Evolutionary conservation across 2,329 filamentous ascomycete species (phyloP).

Genomic region (Dactylonectria estremocensis): DNA sequence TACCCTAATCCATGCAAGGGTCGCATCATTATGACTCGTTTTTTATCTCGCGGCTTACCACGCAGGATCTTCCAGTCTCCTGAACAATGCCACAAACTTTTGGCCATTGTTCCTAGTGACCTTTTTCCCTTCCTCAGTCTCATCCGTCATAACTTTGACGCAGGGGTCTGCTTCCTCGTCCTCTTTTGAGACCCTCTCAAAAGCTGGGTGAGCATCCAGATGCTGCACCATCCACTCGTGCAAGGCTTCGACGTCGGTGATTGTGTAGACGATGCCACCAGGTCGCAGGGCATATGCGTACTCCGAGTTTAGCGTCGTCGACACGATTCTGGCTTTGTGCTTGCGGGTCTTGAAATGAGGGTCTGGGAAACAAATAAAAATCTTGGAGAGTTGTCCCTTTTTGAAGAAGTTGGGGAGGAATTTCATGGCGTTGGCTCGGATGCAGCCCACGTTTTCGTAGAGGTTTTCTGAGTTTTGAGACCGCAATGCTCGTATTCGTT

Average conservation of each 20-base stretch:
- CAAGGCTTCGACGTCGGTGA: constrained; percentile 96
- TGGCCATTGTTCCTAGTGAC: constrained; percentile 90
- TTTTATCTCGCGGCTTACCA: constrained; percentile 68
- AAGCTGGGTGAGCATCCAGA: constrained; percentile 83
- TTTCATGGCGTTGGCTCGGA: constrained; percentile 98
- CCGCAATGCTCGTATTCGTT: constrained; percentile 87
- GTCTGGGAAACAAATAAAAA: constrained; percentile 98
- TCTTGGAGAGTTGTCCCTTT: constrained; percentile 84
- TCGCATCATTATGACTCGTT: constrained; percentile 11
- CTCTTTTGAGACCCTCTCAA: constrained; percentile 80
- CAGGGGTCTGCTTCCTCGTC: constrained; percentile 80
- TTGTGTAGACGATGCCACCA: constrained; percentile 92
- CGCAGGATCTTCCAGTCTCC: constrained; percentile 82
- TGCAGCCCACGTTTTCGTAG: constrained; percentile 90
- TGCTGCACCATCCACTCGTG: constrained; percentile 95
- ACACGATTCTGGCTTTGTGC: constrained; percentile 97
- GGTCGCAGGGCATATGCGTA: constrained; percentile 91
- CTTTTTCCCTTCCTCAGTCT: constrained; percentile 98
- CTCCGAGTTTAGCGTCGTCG: constrained; percentile 88
- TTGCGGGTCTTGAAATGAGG: constrained; percentile 98
- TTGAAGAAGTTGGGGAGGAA: constrained; percentile 98
- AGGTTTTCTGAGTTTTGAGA: constrained; percentile 69
- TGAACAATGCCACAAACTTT: constrained; percentile 93
- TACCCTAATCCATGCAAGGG: constrained; percentile 17
- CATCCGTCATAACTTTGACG: constrained; percentile 81